Evolutionary conservation across 2,329 filamentous ascomycete species (phyloP).

Genomic region (Aspergillus transmontanensis): DNA sequence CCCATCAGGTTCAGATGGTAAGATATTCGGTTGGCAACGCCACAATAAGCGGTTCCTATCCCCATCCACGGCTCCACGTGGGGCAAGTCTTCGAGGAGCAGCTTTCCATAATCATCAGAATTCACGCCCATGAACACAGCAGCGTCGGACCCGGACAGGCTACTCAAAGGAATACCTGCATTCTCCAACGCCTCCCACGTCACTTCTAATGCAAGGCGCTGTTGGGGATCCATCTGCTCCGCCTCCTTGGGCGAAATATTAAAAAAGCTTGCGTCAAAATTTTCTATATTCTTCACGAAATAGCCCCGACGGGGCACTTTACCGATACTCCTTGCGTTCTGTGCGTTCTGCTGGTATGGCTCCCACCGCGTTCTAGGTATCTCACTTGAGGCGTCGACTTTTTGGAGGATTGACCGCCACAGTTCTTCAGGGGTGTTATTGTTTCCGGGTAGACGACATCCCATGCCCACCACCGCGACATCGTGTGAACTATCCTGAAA

Average conservation of each 20-base stretch:
- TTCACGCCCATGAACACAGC: conserved; percentile 36
- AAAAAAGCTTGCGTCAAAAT: conserved; percentile 35
- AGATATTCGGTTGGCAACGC: conserved; percentile 32
- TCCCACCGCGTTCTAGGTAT: conserved; percentile 36
- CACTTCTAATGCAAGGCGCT: conserved; percentile 29
- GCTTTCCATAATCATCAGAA: conserved; percentile 40
- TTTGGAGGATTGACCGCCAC: conserved; percentile 35
- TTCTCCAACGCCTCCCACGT: conserved; percentile 28
- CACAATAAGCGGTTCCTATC: conserved; percentile 43
- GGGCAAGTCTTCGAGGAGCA: conserved; percentile 41
- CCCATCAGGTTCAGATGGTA: conserved; percentile 29
- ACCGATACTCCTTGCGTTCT: conserved; percentile 23
- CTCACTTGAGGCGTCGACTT: conserved; percentile 32
- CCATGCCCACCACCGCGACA: conserved; percentile 39
- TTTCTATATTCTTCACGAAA: conserved; percentile 30
- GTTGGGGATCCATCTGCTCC: conserved; percentile 32
- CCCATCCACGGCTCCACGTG: conserved; percentile 43
- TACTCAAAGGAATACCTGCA: conserved; percentile 22
- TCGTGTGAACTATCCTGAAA: conserved; percentile 16
- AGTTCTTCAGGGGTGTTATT: conserved; percentile 34
- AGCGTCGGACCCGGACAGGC: conserved; percentile 29
- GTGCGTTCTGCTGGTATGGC: conserved; percentile 31
- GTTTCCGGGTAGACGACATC: conserved; percentile 35
- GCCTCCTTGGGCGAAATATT: conserved; percentile 32
- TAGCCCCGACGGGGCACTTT: conserved; percentile 31